Evolutionary conservation across 2,329 filamentous ascomycete genomes (phyloP).

Genomic region (Aspergillus ochraceoroseus): DNA sequence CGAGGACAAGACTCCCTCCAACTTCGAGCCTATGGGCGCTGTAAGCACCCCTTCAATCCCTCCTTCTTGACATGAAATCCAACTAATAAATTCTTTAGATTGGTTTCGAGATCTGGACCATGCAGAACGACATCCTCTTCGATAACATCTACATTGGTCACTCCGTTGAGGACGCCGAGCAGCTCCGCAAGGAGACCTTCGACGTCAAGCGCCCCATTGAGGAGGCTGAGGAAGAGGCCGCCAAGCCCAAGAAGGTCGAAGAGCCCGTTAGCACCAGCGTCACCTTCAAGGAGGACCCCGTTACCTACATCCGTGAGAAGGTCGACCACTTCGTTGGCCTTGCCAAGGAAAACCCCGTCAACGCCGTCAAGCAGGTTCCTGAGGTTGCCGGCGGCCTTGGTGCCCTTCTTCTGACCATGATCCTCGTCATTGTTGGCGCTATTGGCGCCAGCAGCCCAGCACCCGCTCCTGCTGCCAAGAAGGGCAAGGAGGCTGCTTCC

Average conservation of each 20-base stretch:
- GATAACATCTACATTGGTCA: slow-evolving; percentile 99
- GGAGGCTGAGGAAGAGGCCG: slow-evolving; percentile 70
- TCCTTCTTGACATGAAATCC: not conserved
- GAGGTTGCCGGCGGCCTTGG: slow-evolving; percentile 80
- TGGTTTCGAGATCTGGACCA: slow-evolving; percentile 99
- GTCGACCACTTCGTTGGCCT: slow-evolving; percentile 83
- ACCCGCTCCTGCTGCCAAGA: slow-evolving; percentile 65
- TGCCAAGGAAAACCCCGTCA: slow-evolving; percentile 72
- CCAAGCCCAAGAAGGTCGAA: slow-evolving; percentile 71
- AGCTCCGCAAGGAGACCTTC: slow-evolving; percentile 84
- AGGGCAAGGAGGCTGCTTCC: slow-evolving; percentile 66
- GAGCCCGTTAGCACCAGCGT: slow-evolving; percentile 67
- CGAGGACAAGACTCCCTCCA: slow-evolving; percentile 93
- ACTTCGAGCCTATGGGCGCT: slow-evolving; percentile 97
- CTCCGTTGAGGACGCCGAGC: slow-evolving; percentile 85
- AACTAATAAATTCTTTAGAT: slow-evolving; percentile 53
- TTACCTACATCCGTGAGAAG: slow-evolving; percentile 87
- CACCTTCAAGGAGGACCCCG: slow-evolving; percentile 85
- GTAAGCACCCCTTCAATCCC: slow-evolving; percentile 58
- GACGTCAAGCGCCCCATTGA: slow-evolving; percentile 81
- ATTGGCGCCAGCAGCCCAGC: slow-evolving; percentile 59
- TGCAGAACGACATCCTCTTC: slow-evolving; percentile 98
- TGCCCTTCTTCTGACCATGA: slow-evolving; percentile 62
- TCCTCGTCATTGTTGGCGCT: slow-evolving; percentile 65
- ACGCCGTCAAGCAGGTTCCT: slow-evolving; percentile 83